Conservation (phyloP, 768 basidiomycete genomes). For the Tulasnella sp. region DNA sequence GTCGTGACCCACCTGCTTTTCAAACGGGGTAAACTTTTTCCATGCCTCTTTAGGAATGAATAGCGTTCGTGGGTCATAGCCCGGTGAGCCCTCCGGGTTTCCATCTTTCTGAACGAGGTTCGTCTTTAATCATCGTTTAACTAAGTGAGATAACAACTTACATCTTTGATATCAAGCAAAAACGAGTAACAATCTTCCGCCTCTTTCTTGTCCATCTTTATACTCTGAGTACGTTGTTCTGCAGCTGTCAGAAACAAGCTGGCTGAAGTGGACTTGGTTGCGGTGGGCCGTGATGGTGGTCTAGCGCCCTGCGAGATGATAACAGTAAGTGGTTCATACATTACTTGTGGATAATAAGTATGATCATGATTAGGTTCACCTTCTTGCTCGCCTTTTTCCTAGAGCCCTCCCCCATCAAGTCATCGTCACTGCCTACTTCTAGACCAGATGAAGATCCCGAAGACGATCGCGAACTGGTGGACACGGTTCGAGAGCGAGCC, state of each 20-base stretch:
- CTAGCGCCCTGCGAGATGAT: conserved; percentile 14
- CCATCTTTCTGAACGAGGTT: conserved; percentile 56
- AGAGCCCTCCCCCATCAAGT: conserved; percentile 13
- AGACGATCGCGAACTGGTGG: conserved; percentile 28
- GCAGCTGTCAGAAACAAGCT: conserved; percentile 63
- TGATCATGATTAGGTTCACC: background rate
- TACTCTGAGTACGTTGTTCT: conserved; percentile 57
- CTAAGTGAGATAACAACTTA: conserved; percentile 25
- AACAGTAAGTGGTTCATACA: background rate
- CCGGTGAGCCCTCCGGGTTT: conserved; percentile 58
- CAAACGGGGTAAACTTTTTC: conserved; percentile 84
- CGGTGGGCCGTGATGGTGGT: conserved; percentile 18
- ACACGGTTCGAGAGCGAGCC: background rate
- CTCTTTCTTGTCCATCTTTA: conserved; percentile 72
- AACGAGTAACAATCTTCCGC: conserved; percentile 67
- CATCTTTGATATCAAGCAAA: conserved; percentile 58
- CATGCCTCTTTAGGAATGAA: conserved; percentile 65
- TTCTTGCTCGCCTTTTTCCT: conserved; percentile 15
- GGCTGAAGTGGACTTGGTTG: conserved; percentile 17
- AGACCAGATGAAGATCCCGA: conserved; percentile 22
- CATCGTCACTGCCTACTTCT: conserved; percentile 20
- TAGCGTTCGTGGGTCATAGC: conserved; percentile 84
- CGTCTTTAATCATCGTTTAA: background rate
- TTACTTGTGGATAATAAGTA: conserved; percentile 3
- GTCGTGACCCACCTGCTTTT: conserved; percentile 52